Percentiles rank a stretch among this genome's conserved stretches.
Conservation (phyloP, 2,329 filamentous ascomycete genomes). For the Aurifilum marmelostoma region DNA sequence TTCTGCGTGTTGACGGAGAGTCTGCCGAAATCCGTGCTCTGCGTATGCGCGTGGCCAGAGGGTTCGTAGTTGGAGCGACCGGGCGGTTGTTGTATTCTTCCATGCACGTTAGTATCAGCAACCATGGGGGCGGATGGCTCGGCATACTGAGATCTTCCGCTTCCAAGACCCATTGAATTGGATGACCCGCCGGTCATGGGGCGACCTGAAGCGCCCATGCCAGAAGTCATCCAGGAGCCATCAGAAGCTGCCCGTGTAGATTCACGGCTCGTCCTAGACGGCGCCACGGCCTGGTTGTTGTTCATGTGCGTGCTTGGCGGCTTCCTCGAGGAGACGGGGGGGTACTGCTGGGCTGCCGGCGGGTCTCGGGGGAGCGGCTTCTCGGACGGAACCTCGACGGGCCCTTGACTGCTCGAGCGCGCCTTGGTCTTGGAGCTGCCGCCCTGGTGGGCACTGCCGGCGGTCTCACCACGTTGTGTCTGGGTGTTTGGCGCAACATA, state of each 20-base stretch:
- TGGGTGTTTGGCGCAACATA: slow-evolving; percentile 91
- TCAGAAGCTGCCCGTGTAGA: slow-evolving; percentile 59
- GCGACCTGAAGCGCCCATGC: slow-evolving; percentile 56
- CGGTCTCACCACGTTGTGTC: slow-evolving; percentile 69
- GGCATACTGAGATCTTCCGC: slow-evolving; percentile 74
- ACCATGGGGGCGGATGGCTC: slow-evolving; percentile 86
- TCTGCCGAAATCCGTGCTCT: slow-evolving; percentile 58
- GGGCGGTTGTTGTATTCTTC: slow-evolving; percentile 82
- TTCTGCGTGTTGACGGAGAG: slow-evolving; percentile 61
- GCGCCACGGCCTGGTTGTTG: slow-evolving; percentile 47
- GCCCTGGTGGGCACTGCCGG: slow-evolving; percentile 33
- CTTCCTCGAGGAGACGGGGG: slow-evolving; percentile 42
- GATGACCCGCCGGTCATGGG: slow-evolving; percentile 80
- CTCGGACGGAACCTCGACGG: slow-evolving; percentile 51
- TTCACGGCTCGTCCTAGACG: slow-evolving; percentile 53
- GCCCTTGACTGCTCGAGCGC: slow-evolving; percentile 58
- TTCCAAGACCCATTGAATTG: slow-evolving; percentile 63
- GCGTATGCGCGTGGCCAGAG: slow-evolving; percentile 49
- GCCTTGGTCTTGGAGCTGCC: slow-evolving; percentile 50
- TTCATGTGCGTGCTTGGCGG: slow-evolving; percentile 52
- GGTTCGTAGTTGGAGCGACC: slow-evolving; percentile 65
- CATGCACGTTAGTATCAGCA: slow-evolving; percentile 85
- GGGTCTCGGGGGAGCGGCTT: slow-evolving; percentile 66
- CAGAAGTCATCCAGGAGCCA: slow-evolving; percentile 53
- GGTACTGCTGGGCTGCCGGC: slow-evolving; percentile 42